These are phyloP conservation scores for Collybia sordida DNA, from an alignment of 768 basidiomycete species.

Conservation along the genomic window DNA sequence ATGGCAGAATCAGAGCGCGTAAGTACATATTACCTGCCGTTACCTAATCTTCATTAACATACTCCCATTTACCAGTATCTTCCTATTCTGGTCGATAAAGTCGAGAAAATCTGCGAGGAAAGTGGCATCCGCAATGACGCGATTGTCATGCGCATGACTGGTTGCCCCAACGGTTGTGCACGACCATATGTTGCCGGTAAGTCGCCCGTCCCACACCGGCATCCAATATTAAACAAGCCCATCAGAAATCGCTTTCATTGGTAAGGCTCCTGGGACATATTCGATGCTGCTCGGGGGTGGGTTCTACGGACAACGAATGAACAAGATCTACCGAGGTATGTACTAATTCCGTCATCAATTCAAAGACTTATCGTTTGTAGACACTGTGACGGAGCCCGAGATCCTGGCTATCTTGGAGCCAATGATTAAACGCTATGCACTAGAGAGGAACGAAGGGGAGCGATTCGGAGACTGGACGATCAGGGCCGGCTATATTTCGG, in stretches of 20 bases:
- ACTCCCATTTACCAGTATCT: constrained; percentile 59
- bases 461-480: constrained; percentile 96
- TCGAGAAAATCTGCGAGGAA: constrained; percentile 93
- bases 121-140: constrained; percentile 91
- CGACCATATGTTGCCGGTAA: constrained; percentile 87
- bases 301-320: constrained; percentile 90
- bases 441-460: constrained; percentile 85
- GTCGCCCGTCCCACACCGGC: constrained; percentile 17
- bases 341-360: background rate
- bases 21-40: constrained; percentile 15
- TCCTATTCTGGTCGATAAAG: constrained; percentile 89
- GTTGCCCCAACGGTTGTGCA: constrained; percentile 93
- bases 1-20: constrained; percentile 58
- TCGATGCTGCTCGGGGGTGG: constrained; percentile 95
- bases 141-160: constrained; percentile 99
- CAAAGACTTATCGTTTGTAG: constrained; percentile 30
- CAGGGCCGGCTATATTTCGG: constrained; percentile 85
- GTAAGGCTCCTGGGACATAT: constrained; percentile 92
- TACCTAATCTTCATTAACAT: background rate
- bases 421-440: constrained; percentile 93
- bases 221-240: constrained; percentile 2
- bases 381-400: constrained; percentile 87
- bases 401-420: constrained; percentile 86
- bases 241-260: constrained; percentile 91
- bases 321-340: constrained; percentile 90